Base-by-base conservation (phyloP, 2,329 filamentous ascomycete genomes). In the Cladosporium cucumerinum region DNA sequence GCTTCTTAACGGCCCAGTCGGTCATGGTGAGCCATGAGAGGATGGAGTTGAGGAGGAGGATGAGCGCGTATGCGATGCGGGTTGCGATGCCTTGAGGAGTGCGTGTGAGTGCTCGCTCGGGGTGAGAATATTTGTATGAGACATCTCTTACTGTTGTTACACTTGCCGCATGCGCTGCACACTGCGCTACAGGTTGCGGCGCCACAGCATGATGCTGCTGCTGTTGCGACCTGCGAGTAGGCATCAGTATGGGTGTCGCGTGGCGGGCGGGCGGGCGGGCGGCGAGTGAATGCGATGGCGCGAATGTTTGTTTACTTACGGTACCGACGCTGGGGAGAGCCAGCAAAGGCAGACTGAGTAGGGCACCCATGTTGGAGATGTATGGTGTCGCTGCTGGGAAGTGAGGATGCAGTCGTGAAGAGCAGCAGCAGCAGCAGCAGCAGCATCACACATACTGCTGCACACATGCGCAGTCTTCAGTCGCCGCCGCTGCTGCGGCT, bases 1-100 rank as follows among this genome's bases (percentile, higher is more conserved):
- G 84, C 77, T 98, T 98, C 74, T 97, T 92, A 76, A 99, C 91
- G 36, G 95, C 95, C 95, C 95, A 99, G 61, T 93, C 92, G 25
- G 95, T 99, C 81, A 99, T 92, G 92, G 98, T 97, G 72, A 99
- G 92, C 95, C 95, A 99, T 39, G 95, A 94, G 60, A 98, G 78
- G 69, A 98, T 97, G 66, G 94, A 97, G 84, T 99, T 99, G 79
- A 98, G 81, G 70, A 99, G 88, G 63, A 99, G 90, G 68, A 99
- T 89, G 74, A 98, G 87, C 69, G 95, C 76, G 72, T 77, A 77
- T 74, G 91, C 94, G 81, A 98, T 96, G 82, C 95, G 92, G 71
- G 95, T 99, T 64, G 93, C 93, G 81, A 98, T 93, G 80, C 92
- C 60, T 62, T 34, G 49, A 7, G 34, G 49, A 11, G 14, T 23